Percentiles rank a stretch among this genome's conserved stretches.
These are phyloP conservation scores for Kodamaea laetipori DNA, from an alignment of 805 yeast genomes.

Conservation along the genomic window DNA sequence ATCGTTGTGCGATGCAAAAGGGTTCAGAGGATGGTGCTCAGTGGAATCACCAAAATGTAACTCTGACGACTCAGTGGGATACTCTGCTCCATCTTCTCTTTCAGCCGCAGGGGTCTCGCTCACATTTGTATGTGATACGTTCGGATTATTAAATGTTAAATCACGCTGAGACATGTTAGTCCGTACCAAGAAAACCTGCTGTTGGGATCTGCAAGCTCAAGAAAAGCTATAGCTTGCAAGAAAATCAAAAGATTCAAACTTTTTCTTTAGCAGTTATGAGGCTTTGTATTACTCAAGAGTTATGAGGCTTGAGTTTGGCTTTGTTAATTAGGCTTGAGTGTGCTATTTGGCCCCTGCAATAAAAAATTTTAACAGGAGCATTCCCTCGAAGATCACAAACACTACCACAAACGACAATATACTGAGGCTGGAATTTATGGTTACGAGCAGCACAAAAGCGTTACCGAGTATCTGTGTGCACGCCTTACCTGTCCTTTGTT, in stretches of 20 bases:
- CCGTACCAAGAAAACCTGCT: neutral
- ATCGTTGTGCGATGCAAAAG: constrained; percentile 15
- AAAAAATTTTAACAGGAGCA: too few species aligned
- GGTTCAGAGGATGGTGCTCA: constrained; percentile 15
- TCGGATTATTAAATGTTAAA: constrained; percentile 32
- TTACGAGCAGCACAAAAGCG: too few species aligned
- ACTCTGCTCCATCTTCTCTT: neutral
- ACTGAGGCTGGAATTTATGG: too few species aligned
- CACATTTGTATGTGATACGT: constrained; percentile 3
- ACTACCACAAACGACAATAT: too few species aligned
- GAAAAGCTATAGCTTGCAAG: neutral
- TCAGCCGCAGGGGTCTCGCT: neutral
- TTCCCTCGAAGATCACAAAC: too few species aligned
- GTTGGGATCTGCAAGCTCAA: constrained; percentile 1
- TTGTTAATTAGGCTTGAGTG: too few species aligned
- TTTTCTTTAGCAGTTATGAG: too few species aligned
- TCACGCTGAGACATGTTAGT: constrained; percentile 31
- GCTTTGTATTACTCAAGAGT: too few species aligned
- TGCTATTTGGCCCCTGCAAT: too few species aligned
- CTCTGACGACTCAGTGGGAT: neutral
- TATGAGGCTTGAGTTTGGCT: too few species aligned
- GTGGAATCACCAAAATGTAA: neutral
- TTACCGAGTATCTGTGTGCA: neutral
- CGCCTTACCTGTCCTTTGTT: neutral
- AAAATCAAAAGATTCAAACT: neutral